Evolutionary conservation across 805 yeast genomes (phyloP).

Genomic region (Naumovozyma dairenensis): DNA sequence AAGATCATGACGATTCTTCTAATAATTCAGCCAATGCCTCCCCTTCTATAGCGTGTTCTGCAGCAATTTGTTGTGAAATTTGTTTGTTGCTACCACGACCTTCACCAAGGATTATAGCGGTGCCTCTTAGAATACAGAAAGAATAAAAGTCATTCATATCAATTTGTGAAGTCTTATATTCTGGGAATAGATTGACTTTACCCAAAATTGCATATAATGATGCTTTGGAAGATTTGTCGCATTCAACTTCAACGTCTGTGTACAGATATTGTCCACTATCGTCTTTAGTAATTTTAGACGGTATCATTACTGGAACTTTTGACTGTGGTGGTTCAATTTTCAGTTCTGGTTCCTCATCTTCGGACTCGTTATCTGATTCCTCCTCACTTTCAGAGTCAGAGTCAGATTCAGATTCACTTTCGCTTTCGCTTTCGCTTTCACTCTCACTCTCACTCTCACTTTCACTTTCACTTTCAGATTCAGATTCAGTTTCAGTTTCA

Average conservation of each 20-base stretch:
- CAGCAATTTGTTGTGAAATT: conserved; percentile 12
- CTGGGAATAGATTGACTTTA: conserved; percentile 8
- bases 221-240: conserved; percentile 9
- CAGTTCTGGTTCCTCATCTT: no score
- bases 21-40: conserved; percentile 4
- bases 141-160: conserved; percentile 7
- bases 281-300: conserved; percentile 8
- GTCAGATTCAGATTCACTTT: no score
- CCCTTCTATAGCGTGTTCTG: conserved; percentile 4
- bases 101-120: conserved; percentile 7
- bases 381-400: no score
- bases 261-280: conserved; percentile 13
- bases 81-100: conserved; percentile 11
- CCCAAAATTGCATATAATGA: conserved; percentile 9
- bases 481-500: conserved; percentile 7
- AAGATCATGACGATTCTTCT: neutral
- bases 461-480: no score
- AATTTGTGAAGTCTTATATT: conserved; percentile 5
- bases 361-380: no score
- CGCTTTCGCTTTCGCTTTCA: no score
- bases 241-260: conserved; percentile 8
- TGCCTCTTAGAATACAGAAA: conserved; percentile 4
- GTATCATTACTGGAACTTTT: neutral
- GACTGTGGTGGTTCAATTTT: conserved; percentile 1
- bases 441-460: no score